These are phyloP conservation scores for Melastoma candidum DNA, from an alignment of 441 rosid species.

Conservation along the genomic window DNA sequence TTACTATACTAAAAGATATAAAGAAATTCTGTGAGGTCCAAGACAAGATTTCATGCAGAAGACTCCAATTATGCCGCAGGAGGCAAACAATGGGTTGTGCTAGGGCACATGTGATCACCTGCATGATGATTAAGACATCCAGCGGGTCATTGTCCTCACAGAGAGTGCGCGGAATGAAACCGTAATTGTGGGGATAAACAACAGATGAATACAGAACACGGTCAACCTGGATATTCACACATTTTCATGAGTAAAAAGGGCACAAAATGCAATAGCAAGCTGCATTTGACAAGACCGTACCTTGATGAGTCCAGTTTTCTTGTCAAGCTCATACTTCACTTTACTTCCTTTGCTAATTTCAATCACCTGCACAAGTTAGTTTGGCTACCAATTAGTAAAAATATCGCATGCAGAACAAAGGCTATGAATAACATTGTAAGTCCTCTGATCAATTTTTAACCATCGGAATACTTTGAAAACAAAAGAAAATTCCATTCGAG, in stretches of 20 bases:
- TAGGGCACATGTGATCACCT: conserved; percentile 23
- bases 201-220: conserved; percentile 68
- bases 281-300: conserved; percentile 17
- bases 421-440: too few species aligned
- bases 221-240: conserved; percentile 39
- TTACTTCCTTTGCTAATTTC: conserved; percentile 67
- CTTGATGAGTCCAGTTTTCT: conserved; percentile 63
- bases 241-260: not conserved
- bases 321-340: conserved; percentile 80
- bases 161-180: conserved; percentile 70
- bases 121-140: conserved; percentile 72
- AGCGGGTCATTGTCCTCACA: conserved; percentile 70
- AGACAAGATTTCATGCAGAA: too few species aligned
- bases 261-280: not conserved
- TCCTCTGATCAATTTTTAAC: too few species aligned
- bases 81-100: too few species aligned
- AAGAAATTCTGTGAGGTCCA: too few species aligned
- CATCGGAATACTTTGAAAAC: too few species aligned
- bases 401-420: not conserved
- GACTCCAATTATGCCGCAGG: too few species aligned
- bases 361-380: conserved; percentile 37
- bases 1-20: too few species aligned
- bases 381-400: conserved; percentile 1
- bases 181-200: conserved; percentile 78
- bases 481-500: too few species aligned